phyloP scores from a whole-genome alignment of 306 rosid species.

The Styphnolobium japonicum region DNA sequence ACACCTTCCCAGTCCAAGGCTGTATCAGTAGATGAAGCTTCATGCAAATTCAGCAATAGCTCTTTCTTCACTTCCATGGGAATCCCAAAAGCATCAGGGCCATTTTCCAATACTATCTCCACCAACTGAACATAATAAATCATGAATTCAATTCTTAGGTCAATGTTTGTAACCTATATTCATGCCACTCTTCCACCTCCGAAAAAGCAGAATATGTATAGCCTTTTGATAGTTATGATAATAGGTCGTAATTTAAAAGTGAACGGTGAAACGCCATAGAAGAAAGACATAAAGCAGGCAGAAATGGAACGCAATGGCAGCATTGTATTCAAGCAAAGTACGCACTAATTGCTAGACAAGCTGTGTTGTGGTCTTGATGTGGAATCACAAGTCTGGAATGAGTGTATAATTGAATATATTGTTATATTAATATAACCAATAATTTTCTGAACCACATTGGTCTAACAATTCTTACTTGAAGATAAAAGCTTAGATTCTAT shows the following conservation, averaged over 20 bases:
- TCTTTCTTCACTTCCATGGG: slow-evolving; percentile 82
- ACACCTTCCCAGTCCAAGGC: slow-evolving; percentile 93
- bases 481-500: background rate
- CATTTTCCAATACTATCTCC: slow-evolving; percentile 75
- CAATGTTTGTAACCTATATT: no score
- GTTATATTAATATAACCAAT: background rate
- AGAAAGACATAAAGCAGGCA: slow-evolving; percentile 12
- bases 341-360: slow-evolving; percentile 5
- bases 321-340: background rate
- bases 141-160: background rate
- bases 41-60: slow-evolving; percentile 72
- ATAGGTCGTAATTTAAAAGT: no score
- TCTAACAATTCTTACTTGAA: background rate
- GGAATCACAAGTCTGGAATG: background rate
- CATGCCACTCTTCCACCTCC: no score
- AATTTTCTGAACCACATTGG: background rate
- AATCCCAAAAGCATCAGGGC: slow-evolving; percentile 68
- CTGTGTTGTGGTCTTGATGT: background rate
- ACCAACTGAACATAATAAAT: slow-evolving; percentile 59
- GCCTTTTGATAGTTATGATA: no score
- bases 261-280: background rate
- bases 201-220: no score
- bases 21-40: slow-evolving; percentile 71
- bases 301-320: background rate
- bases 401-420: background rate